phyloP scores from a whole-genome alignment of 352 stramenopile species.

The Pythium graminicola region DNA sequence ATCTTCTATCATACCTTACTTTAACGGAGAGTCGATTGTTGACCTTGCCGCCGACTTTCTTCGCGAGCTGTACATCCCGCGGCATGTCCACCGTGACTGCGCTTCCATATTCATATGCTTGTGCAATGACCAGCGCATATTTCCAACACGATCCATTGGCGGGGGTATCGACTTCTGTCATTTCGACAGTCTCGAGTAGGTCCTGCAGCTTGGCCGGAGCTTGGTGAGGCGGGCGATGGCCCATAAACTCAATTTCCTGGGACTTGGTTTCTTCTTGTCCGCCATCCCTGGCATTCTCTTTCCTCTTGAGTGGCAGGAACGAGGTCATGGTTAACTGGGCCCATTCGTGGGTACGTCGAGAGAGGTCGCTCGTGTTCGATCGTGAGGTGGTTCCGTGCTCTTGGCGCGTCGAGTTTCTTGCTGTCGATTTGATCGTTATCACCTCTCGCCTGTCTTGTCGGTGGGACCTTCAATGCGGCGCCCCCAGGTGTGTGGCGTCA shows the following conservation, averaged over 20 bases:
- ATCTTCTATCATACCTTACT: not conserved
- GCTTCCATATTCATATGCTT: not conserved
- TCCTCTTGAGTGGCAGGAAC: too few relatives aligned
- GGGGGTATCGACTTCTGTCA: slow-evolving; percentile 1
- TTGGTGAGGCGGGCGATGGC: too few relatives aligned
- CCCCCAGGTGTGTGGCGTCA: not conserved
- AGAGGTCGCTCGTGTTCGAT: not conserved
- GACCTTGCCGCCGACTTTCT: not conserved
- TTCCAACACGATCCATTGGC: slow-evolving; percentile 5
- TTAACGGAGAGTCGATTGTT: not conserved
- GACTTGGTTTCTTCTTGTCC: too few relatives aligned
- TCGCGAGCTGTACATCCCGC: not conserved
- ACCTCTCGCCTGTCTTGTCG: not conserved
- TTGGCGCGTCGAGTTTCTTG: not conserved
- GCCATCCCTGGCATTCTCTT: too few relatives aligned
- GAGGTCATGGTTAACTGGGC: too few relatives aligned
- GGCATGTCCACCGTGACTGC: not conserved
- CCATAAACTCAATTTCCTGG: too few relatives aligned
- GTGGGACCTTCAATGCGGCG: not conserved
- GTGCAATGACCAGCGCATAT: not conserved
- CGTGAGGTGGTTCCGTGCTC: not conserved
- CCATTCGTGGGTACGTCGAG: too few relatives aligned
- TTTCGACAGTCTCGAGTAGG: not conserved
- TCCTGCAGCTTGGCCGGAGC: not conserved
- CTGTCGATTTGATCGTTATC: not conserved